A percentile compares a stretch with the other conserved stretches of the same genome.
Conservation (phyloP, 768 basidiomycete species). For the Pilatotrama ljubarskyi region DNA sequence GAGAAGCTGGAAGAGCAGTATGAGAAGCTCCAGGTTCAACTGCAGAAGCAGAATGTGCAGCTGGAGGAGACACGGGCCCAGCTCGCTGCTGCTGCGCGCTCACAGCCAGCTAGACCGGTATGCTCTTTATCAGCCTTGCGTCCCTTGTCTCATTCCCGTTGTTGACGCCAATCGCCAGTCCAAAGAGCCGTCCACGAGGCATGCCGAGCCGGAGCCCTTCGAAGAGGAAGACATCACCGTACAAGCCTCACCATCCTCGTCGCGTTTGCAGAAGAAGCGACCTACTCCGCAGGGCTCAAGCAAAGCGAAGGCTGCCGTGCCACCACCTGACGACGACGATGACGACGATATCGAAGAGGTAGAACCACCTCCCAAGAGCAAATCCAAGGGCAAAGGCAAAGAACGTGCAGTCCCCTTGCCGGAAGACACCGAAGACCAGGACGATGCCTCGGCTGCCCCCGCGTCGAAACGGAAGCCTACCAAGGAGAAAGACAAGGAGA, state of each 20-base stretch:
- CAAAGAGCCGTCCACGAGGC: neutral
- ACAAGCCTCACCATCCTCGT: conserved; percentile 21
- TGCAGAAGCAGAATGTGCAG: conserved; percentile 38
- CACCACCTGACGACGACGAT: conserved; percentile 3
- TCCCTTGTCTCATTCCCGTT: no score
- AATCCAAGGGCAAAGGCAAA: conserved; percentile 19
- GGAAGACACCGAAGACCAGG: neutral
- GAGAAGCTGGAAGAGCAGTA: conserved; percentile 39
- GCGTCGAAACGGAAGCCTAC: neutral
- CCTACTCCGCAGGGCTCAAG: neutral
- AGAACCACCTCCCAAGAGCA: conserved; percentile 18
- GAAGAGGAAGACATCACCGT: conserved; percentile 26
- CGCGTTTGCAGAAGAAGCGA: conserved; percentile 4
- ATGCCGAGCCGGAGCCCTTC: neutral
- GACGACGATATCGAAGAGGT: conserved; percentile 36
- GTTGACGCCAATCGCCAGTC: neutral
- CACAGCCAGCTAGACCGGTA: neutral
- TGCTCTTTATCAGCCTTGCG: neutral
- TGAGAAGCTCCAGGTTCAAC: conserved; percentile 44
- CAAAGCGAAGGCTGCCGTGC: neutral
- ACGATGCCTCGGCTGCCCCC: neutral
- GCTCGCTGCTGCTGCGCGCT: neutral
- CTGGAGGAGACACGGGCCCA: conserved; percentile 1
- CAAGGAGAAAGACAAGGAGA: neutral
- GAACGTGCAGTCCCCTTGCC: neutral